phyloP scores from a whole-genome alignment of 1,139 yeast species.

The Pneumocystis carinii region DNA sequence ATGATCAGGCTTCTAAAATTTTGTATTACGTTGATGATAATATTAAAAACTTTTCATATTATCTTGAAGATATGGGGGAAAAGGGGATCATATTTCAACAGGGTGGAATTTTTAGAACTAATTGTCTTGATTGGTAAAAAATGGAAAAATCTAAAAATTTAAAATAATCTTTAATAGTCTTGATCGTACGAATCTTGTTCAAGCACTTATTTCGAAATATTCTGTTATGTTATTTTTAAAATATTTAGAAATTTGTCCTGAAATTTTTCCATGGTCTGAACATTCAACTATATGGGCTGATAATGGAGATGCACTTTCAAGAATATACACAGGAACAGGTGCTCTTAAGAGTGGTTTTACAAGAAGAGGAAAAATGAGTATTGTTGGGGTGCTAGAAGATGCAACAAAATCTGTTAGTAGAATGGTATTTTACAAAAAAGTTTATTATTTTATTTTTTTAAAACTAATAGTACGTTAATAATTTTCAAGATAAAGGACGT shows the following conservation, averaged over 20 bases:
- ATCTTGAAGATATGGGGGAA: slow-evolving; percentile 34
- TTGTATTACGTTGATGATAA: slow-evolving; percentile 50
- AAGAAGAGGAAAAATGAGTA: slow-evolving; percentile 84
- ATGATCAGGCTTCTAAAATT: slow-evolving; percentile 64
- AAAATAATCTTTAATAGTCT: slow-evolving; percentile 22
- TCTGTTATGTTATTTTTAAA: slow-evolving; percentile 53
- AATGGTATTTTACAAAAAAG: slow-evolving; percentile 24
- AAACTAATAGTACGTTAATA: slow-evolving; percentile 53
- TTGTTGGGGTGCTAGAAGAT: slow-evolving; percentile 92
- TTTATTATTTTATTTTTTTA: background rate
- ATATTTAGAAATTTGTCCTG: slow-evolving; percentile 29
- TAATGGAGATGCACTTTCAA: slow-evolving; percentile 93
- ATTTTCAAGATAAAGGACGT: slow-evolving; percentile 81
- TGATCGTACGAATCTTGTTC: slow-evolving; percentile 85
- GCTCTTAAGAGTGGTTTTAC: slow-evolving; percentile 90
- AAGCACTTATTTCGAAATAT: slow-evolving; percentile 61
- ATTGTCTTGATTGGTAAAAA: slow-evolving; percentile 65
- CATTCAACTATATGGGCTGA: slow-evolving; percentile 94
- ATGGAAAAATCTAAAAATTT: background rate
- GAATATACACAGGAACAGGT: slow-evolving; percentile 92
- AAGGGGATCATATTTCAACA: slow-evolving; percentile 46
- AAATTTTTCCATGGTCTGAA: slow-evolving; percentile 39
- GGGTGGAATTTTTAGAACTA: slow-evolving; percentile 77
- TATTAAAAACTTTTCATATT: slow-evolving; percentile 66
- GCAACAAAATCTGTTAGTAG: slow-evolving; percentile 91